These are phyloP conservation scores for Scopulariopsis brevicaulis DNA, from an alignment of 2,329 filamentous ascomycete genomes.

Conservation along the genomic window DNA sequence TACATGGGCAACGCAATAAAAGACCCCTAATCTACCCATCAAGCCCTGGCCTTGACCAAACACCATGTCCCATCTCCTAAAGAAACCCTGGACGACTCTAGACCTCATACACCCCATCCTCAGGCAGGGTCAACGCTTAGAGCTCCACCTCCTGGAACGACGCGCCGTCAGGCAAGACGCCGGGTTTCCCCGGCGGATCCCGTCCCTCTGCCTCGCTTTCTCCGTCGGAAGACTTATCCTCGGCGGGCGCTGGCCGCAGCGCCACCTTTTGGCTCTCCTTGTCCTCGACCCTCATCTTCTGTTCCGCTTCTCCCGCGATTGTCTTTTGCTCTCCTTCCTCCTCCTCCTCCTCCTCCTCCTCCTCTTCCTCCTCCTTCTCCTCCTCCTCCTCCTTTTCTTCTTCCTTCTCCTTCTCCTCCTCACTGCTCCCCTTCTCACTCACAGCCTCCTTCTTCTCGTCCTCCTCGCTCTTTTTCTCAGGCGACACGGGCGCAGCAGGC, in stretches of 20 bases:
- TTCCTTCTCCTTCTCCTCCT: conserved; percentile 18
- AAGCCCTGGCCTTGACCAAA: background rate
- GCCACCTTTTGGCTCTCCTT: conserved; percentile 42
- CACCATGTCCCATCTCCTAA: background rate
- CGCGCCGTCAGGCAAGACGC: conserved; percentile 39
- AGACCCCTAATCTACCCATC: background rate
- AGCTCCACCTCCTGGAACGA: conserved; percentile 56
- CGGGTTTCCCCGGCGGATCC: conserved; percentile 21
- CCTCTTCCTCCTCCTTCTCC: conserved; percentile 13
- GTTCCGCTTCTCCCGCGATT: conserved; percentile 25
- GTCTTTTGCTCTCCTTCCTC: conserved; percentile 22
- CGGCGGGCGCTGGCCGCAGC: conserved; percentile 24
- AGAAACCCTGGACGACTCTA: background rate
- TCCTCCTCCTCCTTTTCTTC: conserved; percentile 15
- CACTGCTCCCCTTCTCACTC: conserved; percentile 15
- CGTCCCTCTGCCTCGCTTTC: conserved; percentile 19
- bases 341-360: conserved; percentile 18
- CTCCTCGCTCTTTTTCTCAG: conserved; percentile 5
- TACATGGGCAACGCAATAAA: background rate
- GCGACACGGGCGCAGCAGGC: conserved; percentile 5
- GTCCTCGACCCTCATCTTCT: conserved; percentile 45
- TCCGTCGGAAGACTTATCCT: conserved; percentile 13
- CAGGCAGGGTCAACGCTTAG: conserved; percentile 16
- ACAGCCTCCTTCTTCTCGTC: conserved; percentile 18
- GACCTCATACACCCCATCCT: background rate